phyloP scores from a whole-genome alignment of 1,284 basidiomycete genomes.

The Rhodotorula sp. region DNA sequence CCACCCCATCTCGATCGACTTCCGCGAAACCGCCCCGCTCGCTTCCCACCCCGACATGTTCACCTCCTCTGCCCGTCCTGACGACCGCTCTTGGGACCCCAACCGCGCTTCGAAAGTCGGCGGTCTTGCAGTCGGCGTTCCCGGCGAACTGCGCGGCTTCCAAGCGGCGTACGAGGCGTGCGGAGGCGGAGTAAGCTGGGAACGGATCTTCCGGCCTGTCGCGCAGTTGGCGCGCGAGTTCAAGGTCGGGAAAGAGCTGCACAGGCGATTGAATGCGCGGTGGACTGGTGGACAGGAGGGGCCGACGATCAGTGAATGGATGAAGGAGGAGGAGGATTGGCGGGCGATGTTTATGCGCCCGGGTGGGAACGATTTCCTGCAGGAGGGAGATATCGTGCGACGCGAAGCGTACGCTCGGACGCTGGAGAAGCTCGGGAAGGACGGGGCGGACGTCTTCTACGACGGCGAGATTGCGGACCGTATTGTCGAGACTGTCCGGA shows the following conservation, averaged over 20 bases:
- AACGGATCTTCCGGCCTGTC: conserved; percentile 69
- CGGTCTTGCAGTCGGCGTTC: conserved; percentile 77
- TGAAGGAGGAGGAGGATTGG: conserved; percentile 72
- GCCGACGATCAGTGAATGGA: conserved; percentile 52
- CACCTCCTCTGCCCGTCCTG: conserved; percentile 51
- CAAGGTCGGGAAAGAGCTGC: conserved; percentile 72
- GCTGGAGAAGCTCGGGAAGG: conserved; percentile 62
- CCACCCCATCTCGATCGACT: conserved; percentile 64
- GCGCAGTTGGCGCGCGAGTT: conserved; percentile 67
- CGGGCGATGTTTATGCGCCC: conserved; percentile 69
- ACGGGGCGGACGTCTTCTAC: conserved; percentile 73
- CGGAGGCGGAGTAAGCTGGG: conserved; percentile 71
- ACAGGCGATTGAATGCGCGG: conserved; percentile 63
- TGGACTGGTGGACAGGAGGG: conserved; percentile 7
- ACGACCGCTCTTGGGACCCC: conserved; percentile 51
- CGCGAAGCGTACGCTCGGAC: conserved; percentile 69
- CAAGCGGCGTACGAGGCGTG: conserved; percentile 74
- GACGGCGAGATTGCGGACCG: conserved; percentile 72
- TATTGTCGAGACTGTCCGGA: conserved; percentile 64
- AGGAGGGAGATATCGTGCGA: conserved; percentile 69
- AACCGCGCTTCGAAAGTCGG: conserved; percentile 61
- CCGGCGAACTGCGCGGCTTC: conserved; percentile 81
- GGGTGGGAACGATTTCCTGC: conserved; percentile 55
- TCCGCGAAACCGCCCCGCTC: conserved; percentile 79
- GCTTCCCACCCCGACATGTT: conserved; percentile 75